phyloP scores from a whole-genome alignment of 1,284 basidiomycete species.

The Irpex rosettiformis region DNA sequence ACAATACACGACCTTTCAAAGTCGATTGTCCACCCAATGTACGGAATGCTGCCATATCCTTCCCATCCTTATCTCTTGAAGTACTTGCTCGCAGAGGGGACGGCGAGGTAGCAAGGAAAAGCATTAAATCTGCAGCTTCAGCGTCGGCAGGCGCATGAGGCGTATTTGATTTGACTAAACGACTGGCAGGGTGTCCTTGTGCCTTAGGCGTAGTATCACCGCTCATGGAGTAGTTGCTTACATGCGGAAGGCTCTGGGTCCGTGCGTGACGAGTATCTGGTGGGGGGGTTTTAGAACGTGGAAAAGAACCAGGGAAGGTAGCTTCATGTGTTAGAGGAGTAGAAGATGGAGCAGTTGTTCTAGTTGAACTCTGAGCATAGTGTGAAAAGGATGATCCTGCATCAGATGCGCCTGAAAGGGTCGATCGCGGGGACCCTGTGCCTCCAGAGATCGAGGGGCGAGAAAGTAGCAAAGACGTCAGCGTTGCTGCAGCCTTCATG shows the following conservation, averaged over 20 bases:
- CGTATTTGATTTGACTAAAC: conserved; percentile 19
- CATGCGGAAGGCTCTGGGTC: conserved; percentile 19
- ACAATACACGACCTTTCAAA: conserved; percentile 68
- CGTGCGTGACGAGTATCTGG: conserved; percentile 14
- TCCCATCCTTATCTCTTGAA: conserved; percentile 43
- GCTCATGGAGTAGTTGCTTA: conserved; percentile 20
- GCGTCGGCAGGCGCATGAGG: conserved; percentile 52
- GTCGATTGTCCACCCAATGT: conserved; percentile 45
- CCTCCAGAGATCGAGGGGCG: conserved; percentile 55
- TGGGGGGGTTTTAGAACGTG: conserved; percentile 31
- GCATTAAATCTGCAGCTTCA: conserved; percentile 77
- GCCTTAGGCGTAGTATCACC: conserved; percentile 25
- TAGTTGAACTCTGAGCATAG: conserved; percentile 61
- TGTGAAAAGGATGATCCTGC: conserved; percentile 55
- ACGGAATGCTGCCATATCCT: conserved; percentile 52
- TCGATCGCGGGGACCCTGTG: conserved; percentile 63
- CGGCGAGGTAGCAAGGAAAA: conserved; percentile 77
- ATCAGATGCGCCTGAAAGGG: conserved; percentile 53
- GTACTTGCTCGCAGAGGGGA: conserved; percentile 63
- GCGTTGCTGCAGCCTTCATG: conserved; percentile 75
- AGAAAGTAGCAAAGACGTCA: conserved; percentile 67
- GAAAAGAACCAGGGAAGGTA: conserved; percentile 23
- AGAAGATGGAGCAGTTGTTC: conserved; percentile 31
- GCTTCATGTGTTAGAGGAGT: conserved; percentile 30
- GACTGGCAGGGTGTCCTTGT: conserved; percentile 25